These are phyloP conservation scores for Symbiodinium natans DNA, from an alignment of 73 alveolate genomes.

Conservation along the genomic window DNA sequence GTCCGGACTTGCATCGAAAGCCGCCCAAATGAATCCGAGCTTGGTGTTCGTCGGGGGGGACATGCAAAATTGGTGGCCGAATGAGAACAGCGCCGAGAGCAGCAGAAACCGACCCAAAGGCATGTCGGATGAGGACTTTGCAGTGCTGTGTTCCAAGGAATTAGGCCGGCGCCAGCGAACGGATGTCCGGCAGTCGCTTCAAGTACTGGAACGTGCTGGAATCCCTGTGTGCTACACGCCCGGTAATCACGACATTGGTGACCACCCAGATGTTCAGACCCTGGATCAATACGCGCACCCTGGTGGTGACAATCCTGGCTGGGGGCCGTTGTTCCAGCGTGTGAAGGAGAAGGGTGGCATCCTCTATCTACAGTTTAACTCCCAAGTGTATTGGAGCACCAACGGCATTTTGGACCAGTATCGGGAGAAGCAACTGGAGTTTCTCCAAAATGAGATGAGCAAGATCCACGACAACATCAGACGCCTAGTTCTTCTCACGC, in stretches of 20 bases:
- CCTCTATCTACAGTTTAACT: neutral
- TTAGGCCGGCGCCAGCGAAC: slow-evolving; percentile 22
- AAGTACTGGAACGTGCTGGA: neutral
- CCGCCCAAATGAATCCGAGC: neutral
- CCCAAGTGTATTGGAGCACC: slow-evolving; percentile 59
- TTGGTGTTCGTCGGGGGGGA: slow-evolving; percentile 64
- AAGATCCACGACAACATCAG: neutral
- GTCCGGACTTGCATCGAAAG: neutral
- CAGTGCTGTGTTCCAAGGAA: neutral
- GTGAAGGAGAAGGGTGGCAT: slow-evolving; percentile 37
- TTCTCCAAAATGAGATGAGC: neutral
- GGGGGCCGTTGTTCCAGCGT: slow-evolving; percentile 74
- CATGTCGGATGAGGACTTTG: neutral
- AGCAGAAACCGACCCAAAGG: neutral
- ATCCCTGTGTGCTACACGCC: slow-evolving; percentile 52
- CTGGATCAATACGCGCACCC: slow-evolving; percentile 11
- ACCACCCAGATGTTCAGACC: slow-evolving; percentile 30
- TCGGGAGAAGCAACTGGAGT: slow-evolving; percentile 56
- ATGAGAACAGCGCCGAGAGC: neutral
- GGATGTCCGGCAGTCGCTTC: neutral
- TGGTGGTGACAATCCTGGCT: neutral
- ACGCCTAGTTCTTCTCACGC: slow-evolving; percentile 14
- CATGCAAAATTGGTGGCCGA: slow-evolving; percentile 88
- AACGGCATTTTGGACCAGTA: neutral
- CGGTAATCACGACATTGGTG: slow-evolving; percentile 75